Conservation (phyloP, 345 rosid genomes). For the Erysimum cheiranthoides region DNA sequence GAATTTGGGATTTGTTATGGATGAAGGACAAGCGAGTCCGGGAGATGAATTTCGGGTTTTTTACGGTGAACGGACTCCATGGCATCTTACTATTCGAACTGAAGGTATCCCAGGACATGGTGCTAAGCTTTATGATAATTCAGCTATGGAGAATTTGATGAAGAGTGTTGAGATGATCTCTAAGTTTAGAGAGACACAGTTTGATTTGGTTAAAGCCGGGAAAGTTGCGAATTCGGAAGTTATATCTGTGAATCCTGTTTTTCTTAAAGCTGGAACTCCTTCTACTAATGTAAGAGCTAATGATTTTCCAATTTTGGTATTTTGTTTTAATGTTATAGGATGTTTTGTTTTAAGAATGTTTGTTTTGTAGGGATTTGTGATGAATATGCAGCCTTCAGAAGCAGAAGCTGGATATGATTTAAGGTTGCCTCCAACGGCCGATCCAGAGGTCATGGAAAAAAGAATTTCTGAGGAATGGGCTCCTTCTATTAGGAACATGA, state of each 20-base stretch:
- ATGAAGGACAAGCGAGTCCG: slow-evolving; percentile 84
- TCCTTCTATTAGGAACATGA: slow-evolving; percentile 74
- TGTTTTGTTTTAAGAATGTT: neutral
- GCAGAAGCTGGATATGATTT: slow-evolving; percentile 89
- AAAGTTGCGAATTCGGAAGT: slow-evolving; percentile 67
- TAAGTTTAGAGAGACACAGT: slow-evolving; percentile 71
- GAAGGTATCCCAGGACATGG: slow-evolving; percentile 81
- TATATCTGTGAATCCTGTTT: slow-evolving; percentile 84
- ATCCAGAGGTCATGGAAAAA: slow-evolving; percentile 61
- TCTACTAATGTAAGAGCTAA: slow-evolving; percentile 68
- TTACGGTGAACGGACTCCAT: slow-evolving; percentile 73
- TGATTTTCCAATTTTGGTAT: neutral
- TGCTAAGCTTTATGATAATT: slow-evolving; percentile 72
- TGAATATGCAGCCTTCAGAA: slow-evolving; percentile 93
- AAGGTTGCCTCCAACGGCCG: slow-evolving; percentile 79
- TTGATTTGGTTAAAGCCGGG: slow-evolving; percentile 79
- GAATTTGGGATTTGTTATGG: slow-evolving; percentile 80
- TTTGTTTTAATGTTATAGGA: neutral
- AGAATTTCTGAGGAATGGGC: slow-evolving; percentile 90
- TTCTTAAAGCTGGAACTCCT: slow-evolving; percentile 78
- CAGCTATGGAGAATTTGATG: slow-evolving; percentile 91
- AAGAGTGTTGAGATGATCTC: slow-evolving; percentile 70
- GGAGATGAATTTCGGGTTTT: slow-evolving; percentile 70
- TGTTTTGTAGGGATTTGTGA: slow-evolving; percentile 68
- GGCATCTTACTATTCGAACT: slow-evolving; percentile 63